Conservation (phyloP, 2,329 filamentous ascomycete species). For the Aureobasidium melanogenum region DNA sequence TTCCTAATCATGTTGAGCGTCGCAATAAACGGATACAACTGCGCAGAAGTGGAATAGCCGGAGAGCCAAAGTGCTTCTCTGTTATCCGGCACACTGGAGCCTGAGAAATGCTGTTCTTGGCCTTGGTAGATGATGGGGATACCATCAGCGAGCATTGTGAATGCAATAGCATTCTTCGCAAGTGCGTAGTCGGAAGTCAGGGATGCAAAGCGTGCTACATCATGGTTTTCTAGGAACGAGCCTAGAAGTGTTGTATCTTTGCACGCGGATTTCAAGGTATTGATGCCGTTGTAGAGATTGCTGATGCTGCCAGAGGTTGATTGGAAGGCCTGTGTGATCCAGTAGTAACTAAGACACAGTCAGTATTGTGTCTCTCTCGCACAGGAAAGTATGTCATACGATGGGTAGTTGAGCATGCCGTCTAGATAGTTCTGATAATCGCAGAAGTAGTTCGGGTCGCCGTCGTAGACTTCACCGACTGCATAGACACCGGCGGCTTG, state of each 20-base stretch:
- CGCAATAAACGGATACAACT: slow-evolving; percentile 32
- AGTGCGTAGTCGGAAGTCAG: slow-evolving; percentile 29
- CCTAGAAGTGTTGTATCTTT: slow-evolving; percentile 30
- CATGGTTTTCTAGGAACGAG: slow-evolving; percentile 34
- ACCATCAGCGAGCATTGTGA: slow-evolving; percentile 32
- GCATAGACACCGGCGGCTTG: slow-evolving; percentile 27
- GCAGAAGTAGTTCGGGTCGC: slow-evolving; percentile 27
- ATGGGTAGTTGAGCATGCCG: slow-evolving; percentile 39
- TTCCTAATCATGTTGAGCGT: slow-evolving; percentile 36
- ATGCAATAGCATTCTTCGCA: slow-evolving; percentile 31
- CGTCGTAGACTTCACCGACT: slow-evolving; percentile 36
- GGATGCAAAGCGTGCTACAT: slow-evolving; percentile 30
- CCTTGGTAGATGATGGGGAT: slow-evolving; percentile 36
- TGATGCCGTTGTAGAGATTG: slow-evolving; percentile 28
- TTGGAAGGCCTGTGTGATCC: slow-evolving; percentile 29
- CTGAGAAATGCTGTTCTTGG: slow-evolving; percentile 34
- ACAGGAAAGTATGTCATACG: slow-evolving; percentile 16
- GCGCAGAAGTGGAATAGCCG: slow-evolving; percentile 31
- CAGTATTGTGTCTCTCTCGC: slow-evolving; percentile 17
- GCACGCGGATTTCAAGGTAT: slow-evolving; percentile 26
- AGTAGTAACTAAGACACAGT: slow-evolving; percentile 27
- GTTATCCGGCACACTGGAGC: slow-evolving; percentile 27
- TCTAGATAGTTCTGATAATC: slow-evolving; percentile 33
- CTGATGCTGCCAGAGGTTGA: slow-evolving; percentile 29
- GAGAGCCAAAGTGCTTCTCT: slow-evolving; percentile 31